phyloP scores from a whole-genome alignment of 768 basidiomycete genomes.

The Leccinellum rugosiceps region DNA sequence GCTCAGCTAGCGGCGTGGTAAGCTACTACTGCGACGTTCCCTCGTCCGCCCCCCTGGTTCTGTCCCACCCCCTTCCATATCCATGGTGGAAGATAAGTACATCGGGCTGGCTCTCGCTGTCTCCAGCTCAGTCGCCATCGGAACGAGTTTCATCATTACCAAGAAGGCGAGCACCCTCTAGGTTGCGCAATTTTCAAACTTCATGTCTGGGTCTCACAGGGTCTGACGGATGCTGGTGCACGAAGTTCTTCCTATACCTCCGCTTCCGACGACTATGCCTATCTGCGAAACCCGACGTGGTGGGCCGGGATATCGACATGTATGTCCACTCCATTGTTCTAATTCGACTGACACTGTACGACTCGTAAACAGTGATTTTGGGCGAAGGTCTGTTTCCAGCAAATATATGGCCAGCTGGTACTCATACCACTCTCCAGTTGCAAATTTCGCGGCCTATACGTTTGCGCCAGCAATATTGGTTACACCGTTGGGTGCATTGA shows the following conservation, averaged over 20 bases:
- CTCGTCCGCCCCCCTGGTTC: constrained; percentile 6
- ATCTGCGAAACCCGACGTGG: constrained; percentile 92
- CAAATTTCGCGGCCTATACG: constrained; percentile 94
- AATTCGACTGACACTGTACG: constrained; percentile 5
- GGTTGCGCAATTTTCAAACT: constrained; percentile 4
- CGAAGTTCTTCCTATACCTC: constrained; percentile 46
- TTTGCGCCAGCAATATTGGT: constrained; percentile 98
- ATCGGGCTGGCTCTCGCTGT: constrained; percentile 90
- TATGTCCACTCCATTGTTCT: constrained; percentile 44
- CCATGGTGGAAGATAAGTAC: constrained; percentile 90
- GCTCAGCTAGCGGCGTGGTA: not conserved
- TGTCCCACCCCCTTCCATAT: constrained; percentile 6
- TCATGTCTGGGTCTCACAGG: constrained; percentile 45
- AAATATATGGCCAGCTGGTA: not conserved
- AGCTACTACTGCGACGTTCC: constrained; percentile 2
- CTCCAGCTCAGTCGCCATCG: constrained; percentile 81
- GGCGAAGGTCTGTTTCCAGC: constrained; percentile 72
- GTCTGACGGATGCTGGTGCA: constrained; percentile 81
- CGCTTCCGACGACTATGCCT: constrained; percentile 81
- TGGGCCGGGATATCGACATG: constrained; percentile 94
- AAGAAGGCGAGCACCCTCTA: constrained; percentile 71
- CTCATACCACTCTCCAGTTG: constrained; percentile 42
- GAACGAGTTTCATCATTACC: constrained; percentile 96
- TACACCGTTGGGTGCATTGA: constrained; percentile 96
- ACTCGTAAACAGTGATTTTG: constrained; percentile 67